Evolutionary conservation across 2,329 filamentous ascomycete species (phyloP).

Genomic region (Colletotrichum sp.): DNA sequence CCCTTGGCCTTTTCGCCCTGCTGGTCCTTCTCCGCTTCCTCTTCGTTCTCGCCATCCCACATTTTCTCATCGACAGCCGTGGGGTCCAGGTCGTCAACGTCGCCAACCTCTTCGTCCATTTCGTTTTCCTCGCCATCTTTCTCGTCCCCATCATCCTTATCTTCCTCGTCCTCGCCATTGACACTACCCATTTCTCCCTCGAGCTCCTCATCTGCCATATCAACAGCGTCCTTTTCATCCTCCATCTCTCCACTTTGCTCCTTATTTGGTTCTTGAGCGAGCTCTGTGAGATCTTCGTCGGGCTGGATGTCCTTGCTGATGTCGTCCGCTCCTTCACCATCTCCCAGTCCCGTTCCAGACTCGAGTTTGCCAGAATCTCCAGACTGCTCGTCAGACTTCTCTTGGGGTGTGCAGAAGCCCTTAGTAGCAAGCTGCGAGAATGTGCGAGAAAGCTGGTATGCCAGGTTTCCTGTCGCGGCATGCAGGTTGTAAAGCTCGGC

Average conservation of each 20-base stretch:
- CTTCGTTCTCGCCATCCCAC: slow-evolving; percentile 87
- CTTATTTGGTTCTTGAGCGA: slow-evolving; percentile 83
- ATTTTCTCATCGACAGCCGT: slow-evolving; percentile 97
- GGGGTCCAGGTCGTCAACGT: slow-evolving; percentile 89
- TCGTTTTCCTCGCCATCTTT: slow-evolving; percentile 73
- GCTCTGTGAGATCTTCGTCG: slow-evolving; percentile 90
- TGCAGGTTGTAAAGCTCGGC: slow-evolving; percentile 69
- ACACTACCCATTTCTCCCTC: slow-evolving; percentile 79
- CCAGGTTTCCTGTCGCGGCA: slow-evolving; percentile 73
- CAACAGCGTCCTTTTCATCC: slow-evolving; percentile 84
- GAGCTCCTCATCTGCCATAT: slow-evolving; percentile 90
- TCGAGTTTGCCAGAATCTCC: slow-evolving; percentile 82
- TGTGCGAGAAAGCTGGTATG: slow-evolving; percentile 75
- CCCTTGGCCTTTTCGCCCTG: slow-evolving; percentile 76
- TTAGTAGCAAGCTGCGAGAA: slow-evolving; percentile 82
- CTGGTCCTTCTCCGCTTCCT: slow-evolving; percentile 84
- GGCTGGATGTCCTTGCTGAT: slow-evolving; percentile 97
- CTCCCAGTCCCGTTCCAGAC: slow-evolving; percentile 89
- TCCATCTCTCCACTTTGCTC: slow-evolving; percentile 72
- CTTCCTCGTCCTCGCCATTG: slow-evolving; percentile 67
- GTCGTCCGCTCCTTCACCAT: slow-evolving; percentile 93
- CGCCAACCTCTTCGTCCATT: slow-evolving; percentile 88
- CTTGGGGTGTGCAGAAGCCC: slow-evolving; percentile 90
- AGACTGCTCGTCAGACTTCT: slow-evolving; percentile 75
- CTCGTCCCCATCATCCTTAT: slow-evolving; percentile 65